Percentiles rank a stretch among this genome's conserved stretches.
phyloP scores from a whole-genome alignment of 148 eudicot genomes.

The Heliamphora exappendiculata region DNA sequence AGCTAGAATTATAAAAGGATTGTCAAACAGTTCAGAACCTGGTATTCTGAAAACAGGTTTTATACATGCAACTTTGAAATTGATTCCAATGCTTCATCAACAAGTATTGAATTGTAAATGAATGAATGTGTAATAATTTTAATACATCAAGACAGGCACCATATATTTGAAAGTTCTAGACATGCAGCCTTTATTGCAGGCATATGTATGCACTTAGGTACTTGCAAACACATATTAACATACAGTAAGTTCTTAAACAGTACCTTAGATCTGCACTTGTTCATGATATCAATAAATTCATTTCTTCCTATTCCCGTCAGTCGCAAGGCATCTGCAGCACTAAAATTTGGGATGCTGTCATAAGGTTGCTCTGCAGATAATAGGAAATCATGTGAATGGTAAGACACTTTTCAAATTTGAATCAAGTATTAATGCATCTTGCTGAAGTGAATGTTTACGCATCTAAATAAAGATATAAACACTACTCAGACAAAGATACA shows the following conservation, averaged over 20 bases:
- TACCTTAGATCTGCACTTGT: conserved; percentile 99
- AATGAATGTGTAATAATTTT: neutral
- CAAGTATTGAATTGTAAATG: neutral
- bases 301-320: conserved; percentile 93
- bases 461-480: neutral
- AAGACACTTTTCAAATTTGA: neutral
- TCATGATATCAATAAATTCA: conserved; percentile 98
- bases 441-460: neutral
- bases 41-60: no score
- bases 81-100: neutral
- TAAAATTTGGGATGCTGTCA: conserved; percentile 95
- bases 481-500: neutral
- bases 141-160: neutral
- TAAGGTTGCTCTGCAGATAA: conserved; percentile 86
- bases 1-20: no score
- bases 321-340: conserved; percentile 95
- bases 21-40: neutral
- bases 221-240: neutral
- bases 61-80: no score
- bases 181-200: no score
- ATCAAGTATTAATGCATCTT: neutral
- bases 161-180: neutral
- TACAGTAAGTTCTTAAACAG: conserved; percentile 8
- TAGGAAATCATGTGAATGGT: neutral
- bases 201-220: neutral